Evolutionary conservation across 495 filamentous ascomycete genomes (phyloP), one percentile per base, ranked within the genome.

Genomic region (Podospora tetraspora): DNA sequence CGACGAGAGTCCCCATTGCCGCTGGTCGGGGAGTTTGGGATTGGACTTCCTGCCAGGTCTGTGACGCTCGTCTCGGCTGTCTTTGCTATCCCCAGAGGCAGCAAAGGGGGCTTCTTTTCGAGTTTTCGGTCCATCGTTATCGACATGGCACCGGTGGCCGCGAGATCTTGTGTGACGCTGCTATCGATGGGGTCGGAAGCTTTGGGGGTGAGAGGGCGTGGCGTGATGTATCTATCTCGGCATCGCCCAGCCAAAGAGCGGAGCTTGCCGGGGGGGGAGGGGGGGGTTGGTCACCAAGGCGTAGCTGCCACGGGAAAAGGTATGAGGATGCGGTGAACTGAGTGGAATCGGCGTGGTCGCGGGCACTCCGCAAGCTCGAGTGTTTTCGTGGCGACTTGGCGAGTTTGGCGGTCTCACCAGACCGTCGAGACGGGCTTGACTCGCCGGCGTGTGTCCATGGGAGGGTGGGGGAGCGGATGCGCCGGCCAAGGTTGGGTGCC

Each of bases 1-100:
- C 67, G 66, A 24, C 72, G 68, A n/a, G 43, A 52, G 16, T 68
- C 64, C 37, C 70, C 70, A 7, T 77, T 70, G 32, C 69, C 69
- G 66, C 71, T 77, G 9, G 68, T 59, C 8, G 77, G 73, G 3
- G 76, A 75, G 59, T 69, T 72, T 27, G 74, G 59, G 9, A 68
- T 37, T 22, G 69, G 63, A 30, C 70, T 72, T 16, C 59, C 32
- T 12, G 19, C 19, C 9, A 69, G 59, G 23, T 72, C 70, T n/a
- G 66, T 30, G 12, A 64, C 69, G 30, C 67, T 62, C 1, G 66
- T 59, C n/a, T 68, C 65, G 12, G 59, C 63, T 60, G 64, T 69
- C 66, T 71, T 71, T n/a, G 43, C 43, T 52, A 52, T n/a, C 43
- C 43, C 43, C 64, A 71, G 61, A 10, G 69, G 66, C 58, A 24